A percentile compares a stretch with the other conserved stretches of the same genome.
These are phyloP conservation scores for Cardiosporidium cionae DNA, from an alignment of 169 alveolate genomes.

Conservation along the genomic window DNA sequence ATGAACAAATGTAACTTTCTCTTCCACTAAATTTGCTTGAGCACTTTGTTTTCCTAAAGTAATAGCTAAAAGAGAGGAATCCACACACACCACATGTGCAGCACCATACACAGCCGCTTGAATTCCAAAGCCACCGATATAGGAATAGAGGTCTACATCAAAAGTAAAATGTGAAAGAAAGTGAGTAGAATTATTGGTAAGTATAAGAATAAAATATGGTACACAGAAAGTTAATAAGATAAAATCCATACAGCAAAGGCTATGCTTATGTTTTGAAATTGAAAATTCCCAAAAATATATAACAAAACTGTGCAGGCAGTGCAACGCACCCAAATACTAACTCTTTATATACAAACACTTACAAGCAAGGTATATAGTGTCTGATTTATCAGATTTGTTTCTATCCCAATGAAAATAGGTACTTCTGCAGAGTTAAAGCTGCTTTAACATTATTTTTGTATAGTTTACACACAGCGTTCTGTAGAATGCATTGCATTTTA, in stretches of 20 bases:
- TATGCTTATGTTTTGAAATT: no score
- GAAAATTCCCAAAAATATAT: no score
- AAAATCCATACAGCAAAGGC: background rate
- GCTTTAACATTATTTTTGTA: background rate
- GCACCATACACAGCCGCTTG: constrained; percentile 46
- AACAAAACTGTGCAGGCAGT: no score
- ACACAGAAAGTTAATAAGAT: background rate
- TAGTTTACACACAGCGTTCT: background rate
- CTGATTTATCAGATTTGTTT: no score
- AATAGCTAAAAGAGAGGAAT: constrained; percentile 34
- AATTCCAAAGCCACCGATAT: constrained; percentile 45
- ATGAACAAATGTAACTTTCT: background rate
- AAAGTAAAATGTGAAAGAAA: background rate
- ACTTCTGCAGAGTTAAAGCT: no score
- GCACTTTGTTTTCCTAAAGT: background rate
- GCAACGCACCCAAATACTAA: no score
- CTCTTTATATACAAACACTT: no score
- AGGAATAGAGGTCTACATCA: constrained; percentile 29
- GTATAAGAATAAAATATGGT: background rate
- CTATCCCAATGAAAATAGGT: background rate
- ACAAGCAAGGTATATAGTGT: no score
- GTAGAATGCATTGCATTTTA: background rate
- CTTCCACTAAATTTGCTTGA: background rate
- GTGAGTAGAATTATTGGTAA: background rate
- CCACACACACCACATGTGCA: constrained; percentile 40